Base-by-base conservation (phyloP, 192 early-diverging fungal genomes). In the Coemansia sp. region DNA sequence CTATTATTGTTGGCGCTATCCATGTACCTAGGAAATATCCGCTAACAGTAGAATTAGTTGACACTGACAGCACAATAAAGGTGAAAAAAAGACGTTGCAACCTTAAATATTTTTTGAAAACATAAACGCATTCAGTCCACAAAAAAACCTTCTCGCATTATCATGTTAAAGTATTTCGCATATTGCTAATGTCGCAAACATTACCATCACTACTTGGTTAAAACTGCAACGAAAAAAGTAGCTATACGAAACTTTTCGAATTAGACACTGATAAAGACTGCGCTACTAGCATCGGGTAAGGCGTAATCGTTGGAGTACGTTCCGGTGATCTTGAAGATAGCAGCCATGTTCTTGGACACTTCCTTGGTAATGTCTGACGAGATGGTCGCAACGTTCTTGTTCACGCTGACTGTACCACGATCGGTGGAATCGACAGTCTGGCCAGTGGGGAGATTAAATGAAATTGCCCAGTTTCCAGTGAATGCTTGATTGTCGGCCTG, bases 391-490 rank as follows among this genome's bases (percentile, higher is more conserved):
- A 67, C 60, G 23, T 63, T 70, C 24, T 67, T 71, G 12, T 46
- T 67, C 41, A 64, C 38, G 33, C 62, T 68, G 7, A 69, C 68
- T 1, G 61, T 62, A 2, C 82, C 82, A 24, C 77, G 77, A 39
- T 73, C 80, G n/a, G 74, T 68, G 34, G 73, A 60, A 12, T 78
- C 71, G 10, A 76, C 63, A 4, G 73, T 84, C 57, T 84, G 73
- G 1, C 77, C 77, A 14, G 26, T 52, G 0, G 82, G 73, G 8
- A 84, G 53, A 9, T 62, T 71, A 53, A 76, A 84, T 11, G 77
- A 71, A 61, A 84, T 67, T 10, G 61, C 61, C 82, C 82, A 84
- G 55, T 84, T 63, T 12, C 77, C 82, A 2, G 67, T 68, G 65
- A 80, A 80, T 11, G 77, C 67, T 16, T 62, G 68, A 39, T 73